A percentile compares a stretch with the other conserved stretches of the same genome.
Conservation (phyloP, 306 rosid species). For the Chamaecrista fasciculata region DNA sequence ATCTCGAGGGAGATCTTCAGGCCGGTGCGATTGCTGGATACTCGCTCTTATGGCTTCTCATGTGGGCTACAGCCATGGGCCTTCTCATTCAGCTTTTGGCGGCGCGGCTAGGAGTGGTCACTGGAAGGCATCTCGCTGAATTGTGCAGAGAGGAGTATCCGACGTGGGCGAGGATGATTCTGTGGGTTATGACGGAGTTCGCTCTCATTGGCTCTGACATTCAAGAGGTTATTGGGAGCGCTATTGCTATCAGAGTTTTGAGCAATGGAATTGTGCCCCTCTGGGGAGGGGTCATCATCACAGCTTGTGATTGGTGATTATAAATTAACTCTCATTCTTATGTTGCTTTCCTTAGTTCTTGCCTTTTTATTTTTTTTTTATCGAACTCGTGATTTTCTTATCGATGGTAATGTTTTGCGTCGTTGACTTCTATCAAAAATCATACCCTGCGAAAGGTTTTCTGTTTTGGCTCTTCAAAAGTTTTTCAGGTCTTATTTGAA, state of each 20-base stretch:
- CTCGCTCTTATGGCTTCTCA: conserved; percentile 81
- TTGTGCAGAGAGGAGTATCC: conserved; percentile 94
- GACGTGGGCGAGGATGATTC: conserved; percentile 66
- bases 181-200: conserved; percentile 93
- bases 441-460: not conserved
- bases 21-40: conserved; percentile 92
- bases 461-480: not conserved
- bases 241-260: conserved; percentile 84
- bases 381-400: not conserved
- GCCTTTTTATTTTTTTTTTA: not conserved
- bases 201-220: conserved; percentile 94
- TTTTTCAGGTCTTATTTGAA: not conserved
- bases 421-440: not conserved
- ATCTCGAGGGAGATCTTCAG: conserved; percentile 93
- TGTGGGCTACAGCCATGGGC: conserved; percentile 96
- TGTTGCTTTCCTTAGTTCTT: not conserved
- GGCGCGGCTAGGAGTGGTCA: conserved; percentile 93
- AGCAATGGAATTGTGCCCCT: conserved; percentile 78
- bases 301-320: conserved; percentile 83
- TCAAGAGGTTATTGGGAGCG: conserved; percentile 97
- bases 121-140: conserved; percentile 89
- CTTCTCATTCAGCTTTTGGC: conserved; percentile 80
- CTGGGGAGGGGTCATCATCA: conserved; percentile 89
- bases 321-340: not conserved
- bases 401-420: not conserved